These are phyloP conservation scores for Scutellaria barbata DNA, from an alignment of 257 asterid genomes.

Conservation along the genomic window DNA sequence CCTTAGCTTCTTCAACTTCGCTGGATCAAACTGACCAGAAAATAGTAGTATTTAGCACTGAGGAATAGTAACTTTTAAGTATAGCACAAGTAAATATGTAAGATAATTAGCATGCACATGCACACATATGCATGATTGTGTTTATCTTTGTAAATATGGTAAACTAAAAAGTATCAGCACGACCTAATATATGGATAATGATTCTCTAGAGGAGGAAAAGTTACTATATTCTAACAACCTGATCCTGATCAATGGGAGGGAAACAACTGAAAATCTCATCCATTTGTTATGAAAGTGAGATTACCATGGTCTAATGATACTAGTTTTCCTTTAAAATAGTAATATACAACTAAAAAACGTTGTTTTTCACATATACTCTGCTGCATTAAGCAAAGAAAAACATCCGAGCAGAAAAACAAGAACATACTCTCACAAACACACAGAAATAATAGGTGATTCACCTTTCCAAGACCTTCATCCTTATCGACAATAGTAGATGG, in stretches of 20 bases:
- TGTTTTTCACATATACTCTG: constrained; percentile 15
- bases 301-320: not conserved
- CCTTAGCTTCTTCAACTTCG: constrained; percentile 89
- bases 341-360: not conserved
- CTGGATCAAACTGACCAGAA: constrained; percentile 83
- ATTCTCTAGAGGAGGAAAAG: not conserved
- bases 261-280: constrained; percentile 1
- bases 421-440: not conserved
- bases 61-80: not conserved
- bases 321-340: constrained; percentile 16
- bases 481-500: constrained; percentile 88
- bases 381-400: constrained; percentile 11
- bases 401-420: not conserved
- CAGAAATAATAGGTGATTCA: constrained; percentile 38
- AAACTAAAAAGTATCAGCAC: not conserved
- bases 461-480: constrained; percentile 99
- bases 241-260: not conserved
- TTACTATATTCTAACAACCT: not conserved
- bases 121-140: not conserved
- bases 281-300: not conserved
- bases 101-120: constrained; percentile 3
- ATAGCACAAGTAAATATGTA: constrained; percentile 1
- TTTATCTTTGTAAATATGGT: not conserved
- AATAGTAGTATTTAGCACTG: constrained; percentile 23
- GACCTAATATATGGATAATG: not conserved